A percentile compares a stretch with the other conserved stretches of the same genome.
phyloP scores from a whole-genome alignment of 352 stramenopile species.

The Blastocystis sp. region DNA sequence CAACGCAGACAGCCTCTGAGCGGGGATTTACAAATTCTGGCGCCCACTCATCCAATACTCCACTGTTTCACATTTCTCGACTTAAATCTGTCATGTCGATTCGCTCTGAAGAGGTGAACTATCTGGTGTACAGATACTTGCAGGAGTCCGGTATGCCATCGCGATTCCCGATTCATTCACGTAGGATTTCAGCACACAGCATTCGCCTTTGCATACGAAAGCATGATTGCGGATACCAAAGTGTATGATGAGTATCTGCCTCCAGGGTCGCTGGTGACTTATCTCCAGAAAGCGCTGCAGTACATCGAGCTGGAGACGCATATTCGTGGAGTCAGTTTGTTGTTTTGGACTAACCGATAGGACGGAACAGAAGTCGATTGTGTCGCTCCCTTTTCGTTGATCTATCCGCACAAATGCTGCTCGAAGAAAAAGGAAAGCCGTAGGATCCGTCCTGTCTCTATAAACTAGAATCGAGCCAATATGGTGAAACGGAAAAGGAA shows the following conservation, averaged over 20 bases:
- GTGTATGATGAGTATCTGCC: slow-evolving; percentile 43
- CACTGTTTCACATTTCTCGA: too few species aligned
- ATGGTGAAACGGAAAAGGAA: slow-evolving; percentile 9
- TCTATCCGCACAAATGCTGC: slow-evolving; percentile 43
- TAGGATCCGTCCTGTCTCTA: background rate
- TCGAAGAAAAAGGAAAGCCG: background rate
- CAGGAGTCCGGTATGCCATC: slow-evolving; percentile 31
- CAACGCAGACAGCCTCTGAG: too few species aligned
- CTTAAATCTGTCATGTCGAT: slow-evolving; percentile 52
- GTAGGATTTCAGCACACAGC: slow-evolving; percentile 52
- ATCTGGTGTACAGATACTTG: slow-evolving; percentile 50
- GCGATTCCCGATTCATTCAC: background rate
- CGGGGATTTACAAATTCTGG: background rate
- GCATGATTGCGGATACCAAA: slow-evolving; percentile 34
- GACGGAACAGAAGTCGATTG: slow-evolving; percentile 50
- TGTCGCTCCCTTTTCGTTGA: slow-evolving; percentile 49
- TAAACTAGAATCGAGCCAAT: background rate
- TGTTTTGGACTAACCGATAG: background rate
- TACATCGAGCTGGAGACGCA: slow-evolving; percentile 55
- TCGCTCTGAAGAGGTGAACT: slow-evolving; percentile 55
- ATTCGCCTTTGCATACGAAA: slow-evolving; percentile 54
- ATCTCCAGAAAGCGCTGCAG: slow-evolving; percentile 48
- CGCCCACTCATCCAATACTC: background rate
- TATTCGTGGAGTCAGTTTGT: background rate
- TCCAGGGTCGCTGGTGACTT: slow-evolving; percentile 27